phyloP scores from a whole-genome alignment of 177 flowering plant species.

The Telopea speciosissima region DNA sequence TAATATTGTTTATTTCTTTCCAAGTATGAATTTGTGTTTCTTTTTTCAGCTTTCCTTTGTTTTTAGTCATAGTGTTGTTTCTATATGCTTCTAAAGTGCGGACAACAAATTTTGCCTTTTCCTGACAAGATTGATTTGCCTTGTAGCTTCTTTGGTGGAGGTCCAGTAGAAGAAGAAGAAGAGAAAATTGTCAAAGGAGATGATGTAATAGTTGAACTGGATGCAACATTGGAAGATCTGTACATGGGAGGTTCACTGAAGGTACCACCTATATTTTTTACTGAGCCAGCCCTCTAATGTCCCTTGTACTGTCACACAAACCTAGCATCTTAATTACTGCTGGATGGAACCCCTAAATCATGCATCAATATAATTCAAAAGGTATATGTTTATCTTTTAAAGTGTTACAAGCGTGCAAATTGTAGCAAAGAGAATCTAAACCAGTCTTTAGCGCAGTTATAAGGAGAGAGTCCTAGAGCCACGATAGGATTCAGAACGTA shows the following conservation, averaged over 20 bases:
- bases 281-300: neutral
- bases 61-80: neutral
- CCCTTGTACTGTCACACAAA: neutral
- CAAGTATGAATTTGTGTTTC: neutral
- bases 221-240: slow-evolving; percentile 85
- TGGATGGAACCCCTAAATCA: too few relatives aligned
- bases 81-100: neutral
- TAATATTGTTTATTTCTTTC: too few relatives aligned
- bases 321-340: too few relatives aligned
- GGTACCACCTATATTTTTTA: slow-evolving; percentile 31
- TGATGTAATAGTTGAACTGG: slow-evolving; percentile 94
- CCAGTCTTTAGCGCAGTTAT: too few relatives aligned
- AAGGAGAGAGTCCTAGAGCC: too few relatives aligned
- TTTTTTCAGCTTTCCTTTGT: neutral
- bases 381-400: too few relatives aligned
- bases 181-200: slow-evolving; percentile 86
- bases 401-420: neutral
- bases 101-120: neutral
- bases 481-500: too few relatives aligned
- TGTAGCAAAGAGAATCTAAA: too few relatives aligned
- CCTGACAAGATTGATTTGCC: slow-evolving; percentile 11
- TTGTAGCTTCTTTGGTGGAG: slow-evolving; percentile 86
- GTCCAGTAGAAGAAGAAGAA: slow-evolving; percentile 61
- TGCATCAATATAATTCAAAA: too few relatives aligned
- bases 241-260: slow-evolving; percentile 97